These are phyloP conservation scores for Leccinum fibrillosum DNA, from an alignment of 768 basidiomycete species.

Conservation along the genomic window DNA sequence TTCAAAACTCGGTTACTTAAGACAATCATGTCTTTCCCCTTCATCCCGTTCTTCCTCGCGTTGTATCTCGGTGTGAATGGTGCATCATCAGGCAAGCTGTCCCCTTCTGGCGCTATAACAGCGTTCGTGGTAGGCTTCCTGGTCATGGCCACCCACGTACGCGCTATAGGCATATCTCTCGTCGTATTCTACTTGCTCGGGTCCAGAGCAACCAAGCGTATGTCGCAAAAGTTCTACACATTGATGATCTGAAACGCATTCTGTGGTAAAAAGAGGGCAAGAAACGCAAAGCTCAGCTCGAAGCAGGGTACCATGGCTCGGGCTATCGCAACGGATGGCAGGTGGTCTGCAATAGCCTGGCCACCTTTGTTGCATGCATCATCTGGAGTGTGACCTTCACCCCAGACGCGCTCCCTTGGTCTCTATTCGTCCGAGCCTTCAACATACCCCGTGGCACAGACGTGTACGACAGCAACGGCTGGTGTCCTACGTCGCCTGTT, in stretches of 20 bases:
- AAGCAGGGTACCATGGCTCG: slow-evolving; percentile 71
- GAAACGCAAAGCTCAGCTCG: slow-evolving; percentile 66
- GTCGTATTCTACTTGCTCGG: slow-evolving; percentile 79
- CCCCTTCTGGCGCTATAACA: slow-evolving; percentile 68
- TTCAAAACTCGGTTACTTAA: not conserved
- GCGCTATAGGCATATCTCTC: slow-evolving; percentile 61
- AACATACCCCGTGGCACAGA: slow-evolving; percentile 11
- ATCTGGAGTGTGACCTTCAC: slow-evolving; percentile 64
- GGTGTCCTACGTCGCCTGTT: slow-evolving; percentile 59
- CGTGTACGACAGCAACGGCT: slow-evolving; percentile 40
- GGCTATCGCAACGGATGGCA: slow-evolving; percentile 80
- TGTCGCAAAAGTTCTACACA: slow-evolving; percentile 20
- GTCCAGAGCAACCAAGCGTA: slow-evolving; percentile 80
- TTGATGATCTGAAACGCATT: not conserved
- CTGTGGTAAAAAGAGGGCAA: slow-evolving; percentile 54
- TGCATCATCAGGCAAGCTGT: slow-evolving; percentile 68
- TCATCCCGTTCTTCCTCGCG: slow-evolving; percentile 47
- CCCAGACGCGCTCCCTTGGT: slow-evolving; percentile 41
- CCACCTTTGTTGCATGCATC: slow-evolving; percentile 55
- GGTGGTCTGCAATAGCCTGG: slow-evolving; percentile 77
- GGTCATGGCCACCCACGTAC: slow-evolving; percentile 65
- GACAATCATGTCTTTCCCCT: slow-evolving; percentile 28
- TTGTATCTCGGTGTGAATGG: slow-evolving; percentile 65
- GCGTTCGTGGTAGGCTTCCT: slow-evolving; percentile 76
- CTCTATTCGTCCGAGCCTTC: slow-evolving; percentile 13